These are phyloP conservation scores for Leccinum imitatum DNA, from an alignment of 768 basidiomycete species.

Conservation along the genomic window DNA sequence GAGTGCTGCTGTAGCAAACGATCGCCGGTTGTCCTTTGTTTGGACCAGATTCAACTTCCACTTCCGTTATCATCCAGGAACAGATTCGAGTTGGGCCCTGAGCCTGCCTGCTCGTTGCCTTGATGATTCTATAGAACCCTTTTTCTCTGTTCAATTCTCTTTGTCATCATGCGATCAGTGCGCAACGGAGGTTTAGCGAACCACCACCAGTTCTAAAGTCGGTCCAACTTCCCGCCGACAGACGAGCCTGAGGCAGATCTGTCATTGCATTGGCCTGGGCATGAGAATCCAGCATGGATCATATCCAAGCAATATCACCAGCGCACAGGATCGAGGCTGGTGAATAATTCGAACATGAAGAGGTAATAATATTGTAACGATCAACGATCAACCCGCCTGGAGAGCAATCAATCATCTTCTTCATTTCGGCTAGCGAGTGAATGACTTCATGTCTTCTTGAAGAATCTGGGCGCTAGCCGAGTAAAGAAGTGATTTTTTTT, in stretches of 20 bases:
- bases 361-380: neutral
- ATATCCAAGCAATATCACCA: neutral
- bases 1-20: no score
- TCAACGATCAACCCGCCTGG: slow-evolving; percentile 20
- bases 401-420: slow-evolving; percentile 17
- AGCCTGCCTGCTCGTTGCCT: neutral
- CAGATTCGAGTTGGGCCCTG: neutral
- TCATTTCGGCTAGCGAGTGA: slow-evolving; percentile 28
- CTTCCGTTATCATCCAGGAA: neutral
- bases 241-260: neutral
- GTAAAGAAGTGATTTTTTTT: slow-evolving; percentile 3
- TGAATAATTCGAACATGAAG: slow-evolving; percentile 8
- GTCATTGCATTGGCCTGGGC: neutral
- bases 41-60: slow-evolving; percentile 4
- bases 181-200: neutral
- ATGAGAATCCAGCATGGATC: slow-evolving; percentile 4
- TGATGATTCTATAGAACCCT: neutral
- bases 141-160: neutral
- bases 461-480: neutral
- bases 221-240: slow-evolving; percentile 2
- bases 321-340: neutral
- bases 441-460: slow-evolving; percentile 14
- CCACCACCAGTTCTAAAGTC: slow-evolving; percentile 8
- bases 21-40: slow-evolving; percentile 11
- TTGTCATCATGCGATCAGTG: slow-evolving; percentile 4